Evolutionary conservation across 768 basidiomycete species (phyloP), one percentile per base, ranked within the genome.

Genomic region (Thelephora aurantiotincta): DNA sequence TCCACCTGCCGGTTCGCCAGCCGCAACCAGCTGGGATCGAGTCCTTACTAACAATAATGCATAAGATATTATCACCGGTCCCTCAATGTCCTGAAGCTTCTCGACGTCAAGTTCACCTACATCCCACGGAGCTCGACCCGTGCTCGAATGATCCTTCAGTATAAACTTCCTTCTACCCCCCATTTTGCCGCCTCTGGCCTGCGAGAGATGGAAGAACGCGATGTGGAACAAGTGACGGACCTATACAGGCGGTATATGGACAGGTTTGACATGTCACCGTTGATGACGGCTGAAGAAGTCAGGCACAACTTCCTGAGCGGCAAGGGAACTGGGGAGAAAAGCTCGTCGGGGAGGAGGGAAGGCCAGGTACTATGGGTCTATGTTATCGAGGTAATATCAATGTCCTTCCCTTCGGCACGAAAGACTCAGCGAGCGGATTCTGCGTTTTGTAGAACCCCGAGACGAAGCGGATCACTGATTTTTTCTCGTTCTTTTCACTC

Each of bases 301-400:
- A 70, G 70, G 51, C 94, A 99, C 62, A 82, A 90, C 52, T 81
- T 98, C 63, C 65, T 92, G 56, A 89, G 88, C 55, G 96, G 96
- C 4, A 69, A 69, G 41, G 96, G 91, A 2, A 65, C 60, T 18
- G 75, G 78, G 45, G 48, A 77, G 72, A 19, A 70, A 65, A 43
- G 58, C 62, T 61, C 38, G 44, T 61, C 51, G 63, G 75, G 59
- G 57, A 58, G 81, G 58, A 71, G 86, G 53, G 65, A 74, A 6
- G 79, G 78, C 1, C 96, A 98, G 60, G 94, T 98, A 23, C 82
- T 86, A 2, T 99, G 93, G 93, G 71, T 85, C 2, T 98, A 94
- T 57, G 93, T 99, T 30, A 86, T 96, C 42, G 93, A 98, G 77
- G 94, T 83, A 49, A 46, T 69, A 16, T 23, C 30, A 50, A 14